Evolutionary conservation across 2,329 filamentous ascomycete genomes (phyloP), one percentile per base, ranked within the genome.

Genomic region (Talaromyces verruculosus): DNA sequence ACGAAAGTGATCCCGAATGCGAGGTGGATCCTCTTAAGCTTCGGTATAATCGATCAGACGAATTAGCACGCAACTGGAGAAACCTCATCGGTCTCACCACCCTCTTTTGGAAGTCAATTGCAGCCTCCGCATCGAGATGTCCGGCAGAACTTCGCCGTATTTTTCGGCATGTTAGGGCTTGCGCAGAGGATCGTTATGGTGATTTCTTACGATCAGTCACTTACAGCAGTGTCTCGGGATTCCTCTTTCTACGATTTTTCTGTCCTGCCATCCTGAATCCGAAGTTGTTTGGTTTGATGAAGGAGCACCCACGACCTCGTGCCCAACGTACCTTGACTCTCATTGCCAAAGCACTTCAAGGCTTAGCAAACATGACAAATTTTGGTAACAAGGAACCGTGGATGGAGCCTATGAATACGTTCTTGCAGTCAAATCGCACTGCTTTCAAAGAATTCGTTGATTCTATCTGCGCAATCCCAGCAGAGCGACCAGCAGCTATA

Each of bases 391-490:
- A 97, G 75, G 94, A 98, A 77, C 88, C 90, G n/a, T 98, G 93
- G 92, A 97, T 98, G 93, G 93, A 97, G 79, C 93, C 93, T 0
- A 98, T 98, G 94, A 98, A 97, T 74, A 87, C 86, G 51, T 97
- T 97, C 72, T 81, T 98, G 57, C 85, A 84, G 8, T 83, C 87
- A 1, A 89, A 96, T 73, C 87, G 93, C 22, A 85, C 89, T 71
- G 87, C 91, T 45, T 92, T 97, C 78, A 96, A 93, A 76, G 86
- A 89, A 57, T 97, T 93, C 72, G 90, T 97, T 67, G 93, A 98
- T 74, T 84, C 88, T 35, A 87, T 97, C 57, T 97, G 94, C 80
- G 87, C 89, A 8, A 91, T 97, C 63, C 89, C 92, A 1, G 86
- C 89, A 2, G 89, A 93, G 57, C 85, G 87, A 59, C 84, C 83